Conservation (phyloP, 2,329 filamentous ascomycete species). For the Coniochaeta sp. region DNA sequence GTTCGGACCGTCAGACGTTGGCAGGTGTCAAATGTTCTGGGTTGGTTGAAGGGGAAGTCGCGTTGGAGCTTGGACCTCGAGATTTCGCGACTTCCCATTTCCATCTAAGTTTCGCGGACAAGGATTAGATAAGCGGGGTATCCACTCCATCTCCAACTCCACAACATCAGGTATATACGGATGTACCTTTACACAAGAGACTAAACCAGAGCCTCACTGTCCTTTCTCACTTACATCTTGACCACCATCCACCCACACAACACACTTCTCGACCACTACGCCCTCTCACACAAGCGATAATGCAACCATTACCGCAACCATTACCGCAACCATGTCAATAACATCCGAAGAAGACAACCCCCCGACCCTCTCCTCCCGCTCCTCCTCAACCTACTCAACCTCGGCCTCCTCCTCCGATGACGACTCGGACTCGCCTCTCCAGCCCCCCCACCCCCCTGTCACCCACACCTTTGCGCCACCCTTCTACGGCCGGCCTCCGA, state of each 20-base stretch:
- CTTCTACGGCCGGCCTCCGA: slow-evolving; percentile 96
- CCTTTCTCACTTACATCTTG: background rate
- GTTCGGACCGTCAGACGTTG: background rate
- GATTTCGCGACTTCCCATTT: background rate
- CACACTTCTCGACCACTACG: background rate
- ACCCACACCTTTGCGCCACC: slow-evolving; percentile 64
- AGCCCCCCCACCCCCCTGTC: slow-evolving; percentile 35
- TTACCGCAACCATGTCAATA: background rate
- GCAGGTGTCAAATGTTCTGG: slow-evolving; percentile 1
- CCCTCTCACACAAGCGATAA: background rate
- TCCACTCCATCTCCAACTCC: background rate
- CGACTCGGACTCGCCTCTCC: slow-evolving; percentile 14
- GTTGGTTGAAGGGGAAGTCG: background rate
- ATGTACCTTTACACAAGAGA: too few species aligned
- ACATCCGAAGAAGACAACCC: background rate
- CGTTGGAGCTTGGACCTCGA: background rate
- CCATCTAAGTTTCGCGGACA: background rate
- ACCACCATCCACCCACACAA: background rate
- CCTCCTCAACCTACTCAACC: background rate
- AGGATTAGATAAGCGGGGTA: background rate
- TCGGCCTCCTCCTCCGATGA: slow-evolving; percentile 16
- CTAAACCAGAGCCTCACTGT: background rate
- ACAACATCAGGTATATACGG: too few species aligned
- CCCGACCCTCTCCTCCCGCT: background rate
- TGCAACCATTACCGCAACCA: background rate